Percentiles rank a stretch among this genome's conserved stretches.
phyloP scores from a whole-genome alignment of 805 yeast genomes.

The Zygoascus ofunaensis region DNA sequence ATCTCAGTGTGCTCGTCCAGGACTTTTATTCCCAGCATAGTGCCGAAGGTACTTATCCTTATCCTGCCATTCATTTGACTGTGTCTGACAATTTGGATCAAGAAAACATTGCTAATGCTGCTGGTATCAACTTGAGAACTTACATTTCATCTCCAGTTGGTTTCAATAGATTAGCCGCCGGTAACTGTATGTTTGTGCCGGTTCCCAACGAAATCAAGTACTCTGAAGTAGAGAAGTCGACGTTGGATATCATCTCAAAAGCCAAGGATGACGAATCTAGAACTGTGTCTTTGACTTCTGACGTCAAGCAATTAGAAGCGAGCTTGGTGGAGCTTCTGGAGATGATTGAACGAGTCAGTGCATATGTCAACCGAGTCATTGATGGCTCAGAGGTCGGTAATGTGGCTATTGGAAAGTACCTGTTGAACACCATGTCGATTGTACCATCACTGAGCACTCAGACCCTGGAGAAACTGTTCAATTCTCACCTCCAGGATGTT shows the following conservation, averaged over 20 bases:
- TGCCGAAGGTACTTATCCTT: slow-evolving; percentile 58
- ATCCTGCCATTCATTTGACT: slow-evolving; percentile 72
- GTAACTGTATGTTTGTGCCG: slow-evolving; percentile 61
- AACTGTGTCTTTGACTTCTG: slow-evolving; percentile 26
- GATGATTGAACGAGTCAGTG: slow-evolving; percentile 32
- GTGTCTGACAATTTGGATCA: slow-evolving; percentile 25
- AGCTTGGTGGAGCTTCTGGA: slow-evolving; percentile 31
- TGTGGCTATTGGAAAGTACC: slow-evolving; percentile 51
- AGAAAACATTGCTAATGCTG: slow-evolving; percentile 38
- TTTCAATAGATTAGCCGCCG: slow-evolving; percentile 31
- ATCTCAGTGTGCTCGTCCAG: slow-evolving; percentile 68
- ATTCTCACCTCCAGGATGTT: slow-evolving; percentile 68
- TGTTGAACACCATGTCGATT: slow-evolving; percentile 39
- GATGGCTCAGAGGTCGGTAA: slow-evolving; percentile 23
- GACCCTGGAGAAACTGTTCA: slow-evolving; percentile 51
- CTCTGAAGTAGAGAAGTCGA: slow-evolving; percentile 42
- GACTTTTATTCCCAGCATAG: slow-evolving; percentile 66
- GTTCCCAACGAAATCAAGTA: slow-evolving; percentile 57
- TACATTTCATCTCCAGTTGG: slow-evolving; percentile 74
- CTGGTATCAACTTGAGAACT: slow-evolving; percentile 45
- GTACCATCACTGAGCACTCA: slow-evolving; percentile 37
- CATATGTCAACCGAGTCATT: slow-evolving; percentile 26
- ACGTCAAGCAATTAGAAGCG: slow-evolving; percentile 26
- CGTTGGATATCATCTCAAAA: slow-evolving; percentile 27
- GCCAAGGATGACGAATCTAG: slow-evolving; percentile 28